These are phyloP conservation scores for Chlorophyllum brunneum DNA, from an alignment of 768 basidiomycete species.

Conservation along the genomic window DNA sequence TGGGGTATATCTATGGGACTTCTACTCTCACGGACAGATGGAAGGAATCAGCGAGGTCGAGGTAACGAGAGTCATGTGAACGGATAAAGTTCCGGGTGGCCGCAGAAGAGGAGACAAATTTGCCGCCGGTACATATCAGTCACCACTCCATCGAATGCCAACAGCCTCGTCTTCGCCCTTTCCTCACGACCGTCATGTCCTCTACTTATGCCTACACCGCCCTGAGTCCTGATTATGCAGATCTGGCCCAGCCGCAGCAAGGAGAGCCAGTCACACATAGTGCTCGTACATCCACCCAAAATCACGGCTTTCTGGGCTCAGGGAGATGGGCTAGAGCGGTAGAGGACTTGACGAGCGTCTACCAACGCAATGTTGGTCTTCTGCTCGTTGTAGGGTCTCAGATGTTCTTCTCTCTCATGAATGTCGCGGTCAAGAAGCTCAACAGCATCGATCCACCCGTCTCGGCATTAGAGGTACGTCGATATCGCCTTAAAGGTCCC, in stretches of 20 bases:
- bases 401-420: slow-evolving; percentile 20
- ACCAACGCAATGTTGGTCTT: slow-evolving; percentile 16
- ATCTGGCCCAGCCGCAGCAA: slow-evolving; percentile 4
- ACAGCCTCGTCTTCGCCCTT: neutral
- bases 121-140: too few species aligned
- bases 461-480: slow-evolving; percentile 19
- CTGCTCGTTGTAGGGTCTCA: slow-evolving; percentile 19
- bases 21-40: too few species aligned
- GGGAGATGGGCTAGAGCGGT: neutral
- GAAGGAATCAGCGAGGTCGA: too few species aligned
- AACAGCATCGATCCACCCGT: slow-evolving; percentile 22
- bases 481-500: neutral
- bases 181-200: slow-evolving; percentile 6
- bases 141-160: too few species aligned
- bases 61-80: too few species aligned
- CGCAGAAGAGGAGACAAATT: too few species aligned
- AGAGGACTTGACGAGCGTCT: neutral
- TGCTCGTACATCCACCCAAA: neutral
- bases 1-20: too few species aligned
- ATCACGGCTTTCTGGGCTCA: neutral
- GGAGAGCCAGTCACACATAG: neutral
- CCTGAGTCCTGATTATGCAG: slow-evolving; percentile 8
- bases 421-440: slow-evolving; percentile 20
- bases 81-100: too few species aligned
- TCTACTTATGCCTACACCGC: slow-evolving; percentile 9